These are phyloP conservation scores for Microbotryomycetes sp. DNA, from an alignment of 1,284 basidiomycete species.

Conservation along the genomic window DNA sequence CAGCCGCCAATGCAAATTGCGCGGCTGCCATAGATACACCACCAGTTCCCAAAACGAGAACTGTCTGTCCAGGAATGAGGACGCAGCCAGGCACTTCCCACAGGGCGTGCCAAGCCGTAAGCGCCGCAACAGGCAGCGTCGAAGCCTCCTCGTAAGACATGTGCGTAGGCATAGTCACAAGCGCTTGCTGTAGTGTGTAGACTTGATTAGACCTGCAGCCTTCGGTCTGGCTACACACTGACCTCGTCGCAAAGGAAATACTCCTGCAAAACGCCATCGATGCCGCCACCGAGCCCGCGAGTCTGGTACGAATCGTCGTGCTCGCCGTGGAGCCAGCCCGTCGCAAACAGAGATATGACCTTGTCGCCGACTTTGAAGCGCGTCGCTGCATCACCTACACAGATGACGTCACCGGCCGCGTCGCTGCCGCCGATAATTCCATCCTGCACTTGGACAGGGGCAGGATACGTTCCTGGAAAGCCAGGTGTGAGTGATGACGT, in stretches of 20 bases:
- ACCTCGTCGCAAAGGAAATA: conserved; percentile 14
- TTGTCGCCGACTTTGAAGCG: conserved; percentile 42
- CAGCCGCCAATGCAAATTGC: conserved; percentile 53
- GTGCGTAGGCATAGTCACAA: conserved; percentile 40
- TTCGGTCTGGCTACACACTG: not conserved
- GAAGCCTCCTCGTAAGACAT: conserved; percentile 41
- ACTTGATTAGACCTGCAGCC: not conserved
- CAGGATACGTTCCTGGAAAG: conserved; percentile 34
- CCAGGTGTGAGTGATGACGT: not conserved
- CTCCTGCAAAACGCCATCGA: conserved; percentile 41
- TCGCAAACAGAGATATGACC: conserved; percentile 37
- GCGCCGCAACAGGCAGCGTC: conserved; percentile 41
- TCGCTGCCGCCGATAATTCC: conserved; percentile 43
- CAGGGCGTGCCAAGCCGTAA: conserved; percentile 44
- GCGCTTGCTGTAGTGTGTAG: not conserved
- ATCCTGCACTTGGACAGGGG: conserved; percentile 32
- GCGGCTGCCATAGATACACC: conserved; percentile 47
- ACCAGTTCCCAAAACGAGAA: conserved; percentile 45
- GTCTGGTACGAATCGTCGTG: conserved; percentile 35
- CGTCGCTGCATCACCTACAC: conserved; percentile 39
- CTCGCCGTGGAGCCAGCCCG: conserved; percentile 39
- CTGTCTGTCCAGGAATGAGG: conserved; percentile 42
- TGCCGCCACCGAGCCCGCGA: conserved; percentile 40
- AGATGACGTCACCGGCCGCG: conserved; percentile 42
- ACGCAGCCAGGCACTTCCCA: conserved; percentile 40